Base-by-base conservation (phyloP, 305 asterid genomes). In the Plantago coronopus region DNA sequence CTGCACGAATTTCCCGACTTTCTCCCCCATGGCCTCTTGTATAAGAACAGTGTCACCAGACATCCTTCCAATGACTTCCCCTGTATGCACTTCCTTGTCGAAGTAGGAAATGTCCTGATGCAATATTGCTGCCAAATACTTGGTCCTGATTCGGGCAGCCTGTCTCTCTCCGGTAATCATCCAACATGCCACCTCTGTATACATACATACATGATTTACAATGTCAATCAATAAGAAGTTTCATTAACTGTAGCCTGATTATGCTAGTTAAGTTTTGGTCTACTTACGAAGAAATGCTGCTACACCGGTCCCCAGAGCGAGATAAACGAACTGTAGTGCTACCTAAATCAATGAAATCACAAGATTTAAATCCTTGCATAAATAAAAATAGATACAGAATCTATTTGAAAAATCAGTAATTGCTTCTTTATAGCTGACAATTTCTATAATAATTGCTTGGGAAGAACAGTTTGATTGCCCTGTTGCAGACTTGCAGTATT, bases 11-110 rank as follows among this genome's bases (percentile, higher is more conserved):
- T 91, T 91, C 27, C 98, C 98, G 2, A 84, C 95, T 89, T 91
- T 93, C 85, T 93, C 98, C 3, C 98, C 97, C 78, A 89, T 89
- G 46, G 98, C 98, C 17, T 91, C 95, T 71, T 91, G 98, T 19
- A 91, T 91, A 48, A 88, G 93, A 55, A 89, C 95, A 0, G 98
- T 91, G 75, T 91, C 98, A 3, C 96, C 97, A 0, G 98, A 91
- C 96, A 91, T 91, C 69, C 94, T 69, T 20, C 93, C 96, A 21
- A 93, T 76, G 18, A 93, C 91, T 71, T 93, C 98, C 31, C 98
- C 98, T 0, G 98, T 86, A 40, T 79, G 81, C 1, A 84, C 87
- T 66, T 93, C 96, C 71, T 56, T 80, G 53, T 93, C 98, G 43
- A 89, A 93, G 83, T 89, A 93, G 17, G 93, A 78, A 11, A 91